These are phyloP conservation scores for Apiospora sp. DNA, from an alignment of 2,329 filamentous ascomycete genomes.

Conservation along the genomic window DNA sequence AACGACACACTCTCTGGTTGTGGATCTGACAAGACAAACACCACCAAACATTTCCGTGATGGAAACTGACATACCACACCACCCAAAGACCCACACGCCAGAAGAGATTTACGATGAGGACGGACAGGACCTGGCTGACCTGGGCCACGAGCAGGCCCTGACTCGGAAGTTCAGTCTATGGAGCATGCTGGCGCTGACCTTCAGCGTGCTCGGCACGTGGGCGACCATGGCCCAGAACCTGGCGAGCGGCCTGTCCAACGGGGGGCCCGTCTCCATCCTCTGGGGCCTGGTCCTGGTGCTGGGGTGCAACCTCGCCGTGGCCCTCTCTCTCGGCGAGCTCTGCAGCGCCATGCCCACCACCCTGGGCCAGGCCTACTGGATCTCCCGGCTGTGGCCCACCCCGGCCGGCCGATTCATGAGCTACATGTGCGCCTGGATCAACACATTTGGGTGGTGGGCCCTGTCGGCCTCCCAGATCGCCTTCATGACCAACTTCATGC, in stretches of 20 bases:
- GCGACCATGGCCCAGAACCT: slow-evolving; percentile 63
- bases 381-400: slow-evolving; percentile 50
- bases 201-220: slow-evolving; percentile 66
- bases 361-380: slow-evolving; percentile 67
- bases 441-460: slow-evolving; percentile 67
- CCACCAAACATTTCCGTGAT: slow-evolving; percentile 15
- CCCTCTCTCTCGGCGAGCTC: slow-evolving; percentile 62
- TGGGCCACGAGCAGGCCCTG: slow-evolving; percentile 50
- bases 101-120: slow-evolving; percentile 34
- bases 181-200: slow-evolving; percentile 66
- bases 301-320: slow-evolving; percentile 60
- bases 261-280: slow-evolving; percentile 61
- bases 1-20: not conserved
- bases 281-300: slow-evolving; percentile 64
- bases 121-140: slow-evolving; percentile 49
- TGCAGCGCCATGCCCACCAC: slow-evolving; percentile 67
- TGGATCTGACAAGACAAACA: not conserved
- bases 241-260: slow-evolving; percentile 60
- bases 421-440: slow-evolving; percentile 68
- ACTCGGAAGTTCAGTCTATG: slow-evolving; percentile 58
- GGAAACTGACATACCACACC: slow-evolving; percentile 12
- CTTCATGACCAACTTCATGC: slow-evolving; percentile 65
- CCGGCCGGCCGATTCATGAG: slow-evolving; percentile 56
- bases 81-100: not conserved
- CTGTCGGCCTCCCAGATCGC: slow-evolving; percentile 62